Percentiles rank a stretch among this genome's conserved stretches.
phyloP scores from a whole-genome alignment of 2,329 filamentous ascomycete species.

The Pestalotiopsis sp. region DNA sequence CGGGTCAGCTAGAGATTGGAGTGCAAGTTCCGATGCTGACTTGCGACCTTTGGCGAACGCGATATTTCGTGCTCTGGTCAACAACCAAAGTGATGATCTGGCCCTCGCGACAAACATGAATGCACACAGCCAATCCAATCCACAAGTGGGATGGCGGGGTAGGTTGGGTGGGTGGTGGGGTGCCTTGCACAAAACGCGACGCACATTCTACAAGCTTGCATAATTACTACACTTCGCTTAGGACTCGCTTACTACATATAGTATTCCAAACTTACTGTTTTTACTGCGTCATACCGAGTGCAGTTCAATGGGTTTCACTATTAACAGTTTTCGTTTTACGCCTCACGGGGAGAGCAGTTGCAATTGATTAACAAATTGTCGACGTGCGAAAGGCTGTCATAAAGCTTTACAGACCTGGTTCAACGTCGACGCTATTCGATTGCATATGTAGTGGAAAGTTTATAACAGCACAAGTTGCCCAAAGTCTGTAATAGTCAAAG shows the following conservation, averaged over 20 bases:
- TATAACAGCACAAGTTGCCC: no score
- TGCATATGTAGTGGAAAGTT: no score
- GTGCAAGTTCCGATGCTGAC: not conserved
- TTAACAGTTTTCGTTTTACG: no score
- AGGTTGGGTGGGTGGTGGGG: not conserved
- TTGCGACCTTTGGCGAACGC: not conserved
- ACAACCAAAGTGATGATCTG: not conserved
- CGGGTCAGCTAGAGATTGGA: not conserved
- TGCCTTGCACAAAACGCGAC: not conserved
- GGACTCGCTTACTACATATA: not conserved
- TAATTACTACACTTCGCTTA: not conserved
- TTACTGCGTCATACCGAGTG: no score
- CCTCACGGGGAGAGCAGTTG: no score
- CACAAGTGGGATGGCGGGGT: not conserved
- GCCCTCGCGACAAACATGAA: not conserved
- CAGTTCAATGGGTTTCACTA: no score
- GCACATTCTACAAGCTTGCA: not conserved
- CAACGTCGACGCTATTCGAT: no score
- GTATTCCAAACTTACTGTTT: not conserved
- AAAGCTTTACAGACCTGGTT: no score
- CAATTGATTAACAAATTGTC: no score
- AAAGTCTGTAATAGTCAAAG: no score
- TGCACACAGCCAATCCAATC: not conserved
- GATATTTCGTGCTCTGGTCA: not conserved
- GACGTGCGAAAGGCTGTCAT: no score